Evolutionary conservation across 345 rosid genomes (phyloP).

Genomic region (Eucalyptus regnans): DNA sequence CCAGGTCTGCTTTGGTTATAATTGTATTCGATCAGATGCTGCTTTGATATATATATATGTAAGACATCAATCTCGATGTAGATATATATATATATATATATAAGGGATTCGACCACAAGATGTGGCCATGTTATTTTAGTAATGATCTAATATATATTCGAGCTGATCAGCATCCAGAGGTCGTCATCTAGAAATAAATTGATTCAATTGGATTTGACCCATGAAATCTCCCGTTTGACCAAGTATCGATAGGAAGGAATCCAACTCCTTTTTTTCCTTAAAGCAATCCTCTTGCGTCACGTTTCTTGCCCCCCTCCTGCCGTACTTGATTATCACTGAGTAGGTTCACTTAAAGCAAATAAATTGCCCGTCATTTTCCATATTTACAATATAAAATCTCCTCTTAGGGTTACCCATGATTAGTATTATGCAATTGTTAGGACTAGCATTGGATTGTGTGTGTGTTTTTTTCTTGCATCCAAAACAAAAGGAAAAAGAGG

Average conservation of each 20-base stretch:
- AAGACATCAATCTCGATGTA: background rate
- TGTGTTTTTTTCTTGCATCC: background rate
- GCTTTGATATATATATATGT: background rate
- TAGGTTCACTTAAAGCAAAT: background rate
- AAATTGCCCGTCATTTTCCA: background rate
- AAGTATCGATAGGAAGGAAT: background rate
- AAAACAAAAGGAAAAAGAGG: background rate
- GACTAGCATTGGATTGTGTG: background rate
- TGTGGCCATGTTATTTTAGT: background rate
- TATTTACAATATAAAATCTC: background rate
- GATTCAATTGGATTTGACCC: background rate
- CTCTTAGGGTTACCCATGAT: background rate
- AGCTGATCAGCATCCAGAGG: background rate
- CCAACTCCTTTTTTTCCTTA: background rate
- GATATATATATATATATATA: no score
- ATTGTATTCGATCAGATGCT: background rate
- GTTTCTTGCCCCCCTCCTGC: background rate
- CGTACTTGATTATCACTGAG: background rate
- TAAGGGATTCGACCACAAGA: background rate
- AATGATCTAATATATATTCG: background rate
- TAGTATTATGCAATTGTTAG: background rate
- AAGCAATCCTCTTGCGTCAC: background rate
- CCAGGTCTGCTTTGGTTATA: background rate
- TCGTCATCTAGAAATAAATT: background rate
- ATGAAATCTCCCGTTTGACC: background rate